A percentile compares a stretch with the other conserved stretches of the same genome.
These are phyloP conservation scores for Cyberlindnera veronae DNA, from an alignment of 805 yeast genomes.

Conservation along the genomic window DNA sequence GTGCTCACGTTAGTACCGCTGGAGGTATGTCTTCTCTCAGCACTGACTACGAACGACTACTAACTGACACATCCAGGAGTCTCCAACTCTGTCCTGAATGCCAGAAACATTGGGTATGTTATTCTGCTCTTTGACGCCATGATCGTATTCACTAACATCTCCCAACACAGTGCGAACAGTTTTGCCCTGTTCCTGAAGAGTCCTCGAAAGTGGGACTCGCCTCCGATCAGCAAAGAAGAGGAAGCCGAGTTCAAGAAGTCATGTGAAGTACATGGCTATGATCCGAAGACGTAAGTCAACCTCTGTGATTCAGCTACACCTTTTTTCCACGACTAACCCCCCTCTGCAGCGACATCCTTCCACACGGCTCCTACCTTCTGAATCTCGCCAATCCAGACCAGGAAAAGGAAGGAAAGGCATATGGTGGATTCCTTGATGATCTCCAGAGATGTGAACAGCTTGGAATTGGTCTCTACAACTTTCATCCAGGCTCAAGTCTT, in stretches of 20 bases:
- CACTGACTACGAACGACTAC: background rate
- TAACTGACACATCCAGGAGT: slow-evolving; percentile 34
- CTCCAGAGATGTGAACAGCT: slow-evolving; percentile 80
- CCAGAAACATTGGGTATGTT: slow-evolving; percentile 45
- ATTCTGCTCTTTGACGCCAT: background rate
- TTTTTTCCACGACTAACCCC: slow-evolving; percentile 4
- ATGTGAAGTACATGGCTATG: slow-evolving; percentile 61
- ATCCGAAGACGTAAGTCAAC: slow-evolving; percentile 50
- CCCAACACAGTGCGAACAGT: slow-evolving; percentile 56
- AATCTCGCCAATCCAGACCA: slow-evolving; percentile 88
- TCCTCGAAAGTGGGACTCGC: slow-evolving; percentile 89
- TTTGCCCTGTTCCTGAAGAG: slow-evolving; percentile 90
- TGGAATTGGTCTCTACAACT: slow-evolving; percentile 81
- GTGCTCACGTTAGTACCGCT: slow-evolving; percentile 84
- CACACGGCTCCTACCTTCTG: slow-evolving; percentile 94
- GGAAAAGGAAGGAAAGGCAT: slow-evolving; percentile 74
- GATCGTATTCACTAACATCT: slow-evolving; percentile 3
- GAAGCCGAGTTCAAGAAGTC: slow-evolving; percentile 58
- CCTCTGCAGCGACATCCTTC: slow-evolving; percentile 62
- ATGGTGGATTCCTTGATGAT: slow-evolving; percentile 79
- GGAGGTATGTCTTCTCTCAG: slow-evolving; percentile 49
- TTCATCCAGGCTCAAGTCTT: slow-evolving; percentile 90
- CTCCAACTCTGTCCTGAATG: slow-evolving; percentile 62
- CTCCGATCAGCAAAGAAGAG: slow-evolving; percentile 66
- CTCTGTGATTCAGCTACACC: background rate